Conservation (phyloP, 306 rosid genomes). For the Trichosanthes truncata region DNA sequence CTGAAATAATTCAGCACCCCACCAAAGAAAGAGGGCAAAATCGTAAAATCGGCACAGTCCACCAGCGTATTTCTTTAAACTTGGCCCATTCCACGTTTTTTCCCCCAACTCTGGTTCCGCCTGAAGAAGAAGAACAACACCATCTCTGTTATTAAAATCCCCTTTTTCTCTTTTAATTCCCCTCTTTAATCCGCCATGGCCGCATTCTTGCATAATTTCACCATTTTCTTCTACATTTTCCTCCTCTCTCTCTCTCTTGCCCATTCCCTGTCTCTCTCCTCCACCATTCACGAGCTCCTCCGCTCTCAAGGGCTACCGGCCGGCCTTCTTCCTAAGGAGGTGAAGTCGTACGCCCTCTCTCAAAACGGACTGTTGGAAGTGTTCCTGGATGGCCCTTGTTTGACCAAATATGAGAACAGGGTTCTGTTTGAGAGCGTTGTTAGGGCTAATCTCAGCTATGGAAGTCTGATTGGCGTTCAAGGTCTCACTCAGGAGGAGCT, state of each 20-base stretch:
- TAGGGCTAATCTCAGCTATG: conserved; percentile 54
- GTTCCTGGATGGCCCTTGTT: conserved; percentile 48
- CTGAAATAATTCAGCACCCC: conserved; percentile 1
- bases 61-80: conserved; percentile 17
- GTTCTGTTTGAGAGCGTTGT: conserved; percentile 40
- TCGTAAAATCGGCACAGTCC: not conserved
- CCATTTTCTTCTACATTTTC: not conserved
- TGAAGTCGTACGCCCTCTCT: conserved; percentile 40
- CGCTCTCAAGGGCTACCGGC: conserved; percentile 54
- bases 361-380: conserved; percentile 40
- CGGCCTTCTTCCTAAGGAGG: conserved; percentile 48
- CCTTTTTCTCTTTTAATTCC: not conserved
- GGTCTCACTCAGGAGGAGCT: conserved; percentile 63
- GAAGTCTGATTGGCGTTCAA: conserved; percentile 52
- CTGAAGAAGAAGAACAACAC: conserved; percentile 8
- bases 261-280: not conserved
- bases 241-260: conserved; percentile 14
- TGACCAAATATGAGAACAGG: conserved; percentile 53
- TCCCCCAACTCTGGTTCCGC: not conserved
- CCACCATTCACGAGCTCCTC: conserved; percentile 51
- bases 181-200: not conserved
- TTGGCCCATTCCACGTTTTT: not conserved
- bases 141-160: conserved; percentile 24
- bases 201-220: not conserved
- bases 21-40: not conserved